Conservation (phyloP, 306 rosid species). For the Clitoria ternatea region DNA sequence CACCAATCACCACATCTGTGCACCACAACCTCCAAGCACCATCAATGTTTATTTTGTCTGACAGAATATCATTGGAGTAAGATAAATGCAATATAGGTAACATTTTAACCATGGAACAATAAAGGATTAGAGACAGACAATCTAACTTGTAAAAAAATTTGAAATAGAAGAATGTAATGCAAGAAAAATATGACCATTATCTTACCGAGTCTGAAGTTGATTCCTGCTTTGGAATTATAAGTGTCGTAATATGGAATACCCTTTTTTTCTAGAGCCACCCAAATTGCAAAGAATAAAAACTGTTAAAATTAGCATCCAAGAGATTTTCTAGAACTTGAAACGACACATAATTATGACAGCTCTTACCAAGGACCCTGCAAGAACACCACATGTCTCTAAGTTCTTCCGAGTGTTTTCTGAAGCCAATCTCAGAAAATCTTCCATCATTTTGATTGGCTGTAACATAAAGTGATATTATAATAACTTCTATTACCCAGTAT, state of each 20-base stretch:
- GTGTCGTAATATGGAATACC: slow-evolving; percentile 90
- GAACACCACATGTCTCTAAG: slow-evolving; percentile 93
- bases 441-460: slow-evolving; percentile 95
- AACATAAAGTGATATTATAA: slow-evolving; percentile 15
- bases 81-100: background rate
- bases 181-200: slow-evolving; percentile 21
- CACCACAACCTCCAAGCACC: slow-evolving; percentile 14
- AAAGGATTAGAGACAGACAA: background rate
- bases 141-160: slow-evolving; percentile 5
- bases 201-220: slow-evolving; percentile 97
- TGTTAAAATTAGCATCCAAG: slow-evolving; percentile 20
- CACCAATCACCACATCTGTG: background rate
- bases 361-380: slow-evolving; percentile 95
- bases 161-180: background rate
- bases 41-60: background rate
- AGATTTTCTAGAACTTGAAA: slow-evolving; percentile 20
- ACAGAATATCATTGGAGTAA: background rate
- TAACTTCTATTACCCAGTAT: background rate
- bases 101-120: background rate
- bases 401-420: slow-evolving; percentile 72
- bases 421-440: slow-evolving; percentile 88
- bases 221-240: slow-evolving; percentile 96
- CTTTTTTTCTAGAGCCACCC: slow-evolving; percentile 78
- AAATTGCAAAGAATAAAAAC: slow-evolving; percentile 31
- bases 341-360: slow-evolving; percentile 7